Base-by-base conservation (phyloP, 1,284 basidiomycete genomes). In the Xerocomus cyaneibrunnescens region DNA sequence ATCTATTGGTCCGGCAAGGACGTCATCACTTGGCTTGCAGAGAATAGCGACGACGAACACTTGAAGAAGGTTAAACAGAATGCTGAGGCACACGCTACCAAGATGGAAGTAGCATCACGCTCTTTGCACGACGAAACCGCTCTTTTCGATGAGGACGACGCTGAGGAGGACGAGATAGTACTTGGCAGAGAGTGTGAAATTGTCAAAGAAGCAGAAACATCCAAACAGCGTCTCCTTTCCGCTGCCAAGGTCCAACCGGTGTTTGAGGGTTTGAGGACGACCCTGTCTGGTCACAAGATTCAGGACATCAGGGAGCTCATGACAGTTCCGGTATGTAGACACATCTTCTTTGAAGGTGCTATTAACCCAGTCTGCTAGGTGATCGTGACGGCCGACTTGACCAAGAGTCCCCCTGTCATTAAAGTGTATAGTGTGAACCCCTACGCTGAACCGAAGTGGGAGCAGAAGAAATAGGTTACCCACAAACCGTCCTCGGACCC, bases 31-130 rank as follows among this genome's bases (percentile, higher is more conserved):
- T 98, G 90, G 90, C 80, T 99, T 37, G 92, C 93, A 14, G 94
- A 96, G 72, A 90, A 90, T 64, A 92, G 88, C 62, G 95, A 99
- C 65, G 94, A 96, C 62, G 91, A 94, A 65, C 92, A 96, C 65
- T 75, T 96, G 60, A 89, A 88, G 76, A 92, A 92, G 72, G 90
- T 96, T 58, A 93, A 94, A 71, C 87, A 89, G 71, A 89, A 87
- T 56, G 86, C 87, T 1, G 87, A 94, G 67, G 85, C 89, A 58
- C 88, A 91, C 58, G 87, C 91, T 2, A 65, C 87, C 58, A 87
- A 92, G 74, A 92, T 92, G 90, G 89, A 92, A 69, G 87, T 92
- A 47, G 79, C 81, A 36, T 86, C 90, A 55, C 80, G 85, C 58
- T 83, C 87, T 50, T 80, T 89, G 31, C 84, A 92, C 45, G 92